Base-by-base conservation (phyloP, 2,329 filamentous ascomycete species). In the Ascochyta pisi region DNA sequence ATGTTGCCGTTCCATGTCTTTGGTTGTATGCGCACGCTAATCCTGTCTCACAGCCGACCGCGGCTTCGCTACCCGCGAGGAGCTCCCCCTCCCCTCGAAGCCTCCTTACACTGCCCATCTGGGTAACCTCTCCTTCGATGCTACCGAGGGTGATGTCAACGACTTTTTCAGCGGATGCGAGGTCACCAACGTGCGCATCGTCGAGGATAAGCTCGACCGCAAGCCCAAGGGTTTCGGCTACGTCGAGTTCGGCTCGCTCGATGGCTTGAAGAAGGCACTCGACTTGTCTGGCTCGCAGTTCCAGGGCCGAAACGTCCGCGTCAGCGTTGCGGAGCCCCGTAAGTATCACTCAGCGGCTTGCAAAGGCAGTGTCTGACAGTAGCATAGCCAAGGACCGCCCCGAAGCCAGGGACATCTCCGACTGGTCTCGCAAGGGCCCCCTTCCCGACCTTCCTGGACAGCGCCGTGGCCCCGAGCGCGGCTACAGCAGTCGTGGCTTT, bases 211-310 rank as follows among this genome's bases (percentile, higher is more conserved):
- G 74, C 84, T 96, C 76, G 90, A 95, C 74, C 87, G 89, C 77
- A 92, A 93, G 73, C 95, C 95, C 64, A 99, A 99, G 83, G 95
- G 95, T 44, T 99, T 99, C 71, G 95, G 94, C 60, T 99, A 99
- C 76, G 94, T 96, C 64, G 95, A 99, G 77, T 99, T 99, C 71
- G 87, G 84, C 64, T 89, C 87, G 47, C 81, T 95, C 40, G 94
- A 98, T 45, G 94, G 94, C 57, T 82, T 99, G 71, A 96, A 96
- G 82, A 89, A 92, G 79, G 95, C 95, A 53, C 84, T 99, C 62
- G 86, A 87, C 56, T 84, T 95, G 61, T 93, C 93, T 70, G 91
- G 92, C 68, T 83, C 86, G 58, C 87, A 86, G 56, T 93, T 98
- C 77, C 89, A 96, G 76, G 92, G 92, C 67, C 89, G 95, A 66